Conservation (phyloP, 2,329 filamentous ascomycete genomes). For the Chaetomium olivaceum region DNA sequence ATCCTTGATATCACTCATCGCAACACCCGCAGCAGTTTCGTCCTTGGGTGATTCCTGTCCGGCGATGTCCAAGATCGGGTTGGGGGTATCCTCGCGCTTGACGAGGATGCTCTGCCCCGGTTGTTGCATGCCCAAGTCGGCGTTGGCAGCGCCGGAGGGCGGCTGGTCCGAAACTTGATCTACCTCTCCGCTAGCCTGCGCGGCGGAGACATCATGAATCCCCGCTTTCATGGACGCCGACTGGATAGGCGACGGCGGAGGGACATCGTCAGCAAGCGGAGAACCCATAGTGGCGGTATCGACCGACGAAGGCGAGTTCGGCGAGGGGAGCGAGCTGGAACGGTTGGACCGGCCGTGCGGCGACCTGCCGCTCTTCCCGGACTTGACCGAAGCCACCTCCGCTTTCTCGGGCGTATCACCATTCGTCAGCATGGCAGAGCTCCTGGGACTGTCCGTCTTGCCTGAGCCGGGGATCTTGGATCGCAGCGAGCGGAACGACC, state of each 20-base stretch:
- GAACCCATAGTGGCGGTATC: conserved; percentile 46
- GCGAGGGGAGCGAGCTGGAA: conserved; percentile 45
- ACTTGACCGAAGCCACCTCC: conserved; percentile 74
- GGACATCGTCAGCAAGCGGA: conserved; percentile 53
- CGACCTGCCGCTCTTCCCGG: conserved; percentile 61
- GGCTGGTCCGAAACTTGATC: conserved; percentile 92
- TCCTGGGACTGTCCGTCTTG: conserved; percentile 78
- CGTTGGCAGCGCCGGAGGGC: conserved; percentile 64
- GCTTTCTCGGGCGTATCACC: conserved; percentile 65
- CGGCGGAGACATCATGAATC: conserved; percentile 75
- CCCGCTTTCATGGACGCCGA: conserved; percentile 71
- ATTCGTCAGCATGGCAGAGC: conserved; percentile 67
- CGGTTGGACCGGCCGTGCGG: conserved; percentile 49
- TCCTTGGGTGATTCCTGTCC: conserved; percentile 48
- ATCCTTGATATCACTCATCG: conserved; percentile 87
- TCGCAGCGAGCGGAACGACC: conserved; percentile 80
- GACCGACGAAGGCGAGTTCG: conserved; percentile 45
- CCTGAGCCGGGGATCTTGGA: conserved; percentile 81
- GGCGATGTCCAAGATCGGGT: conserved; percentile 57
- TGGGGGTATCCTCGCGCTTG: conserved; percentile 71
- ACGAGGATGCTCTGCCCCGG: conserved; percentile 89
- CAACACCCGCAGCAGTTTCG: conserved; percentile 60
- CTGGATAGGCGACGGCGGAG: conserved; percentile 85
- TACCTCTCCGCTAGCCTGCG: conserved; percentile 85
- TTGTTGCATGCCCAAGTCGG: conserved; percentile 61